Conservation (phyloP, 2,329 filamentous ascomycete species). For the Tolypocladium cylindrosporum region DNA sequence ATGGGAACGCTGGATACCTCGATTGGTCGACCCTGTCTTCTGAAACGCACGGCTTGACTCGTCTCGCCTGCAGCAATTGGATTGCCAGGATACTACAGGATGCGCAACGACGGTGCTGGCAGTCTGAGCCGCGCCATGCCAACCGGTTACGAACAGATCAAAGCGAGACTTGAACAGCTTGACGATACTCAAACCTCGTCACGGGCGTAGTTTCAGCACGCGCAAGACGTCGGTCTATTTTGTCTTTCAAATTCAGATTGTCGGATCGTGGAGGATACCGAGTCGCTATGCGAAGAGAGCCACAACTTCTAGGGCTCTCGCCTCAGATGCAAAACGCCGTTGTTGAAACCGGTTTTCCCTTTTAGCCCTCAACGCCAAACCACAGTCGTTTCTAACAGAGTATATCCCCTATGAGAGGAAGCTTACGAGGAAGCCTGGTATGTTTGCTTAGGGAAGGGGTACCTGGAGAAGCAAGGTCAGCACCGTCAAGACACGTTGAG, state of each 20-base stretch:
- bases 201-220: background rate
- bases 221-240: constrained; percentile 6
- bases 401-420: constrained; percentile 8
- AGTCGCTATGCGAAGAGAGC: constrained; percentile 23
- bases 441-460: constrained; percentile 72
- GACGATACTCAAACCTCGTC: background rate
- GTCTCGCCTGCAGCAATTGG: background rate
- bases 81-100: background rate
- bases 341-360: constrained; percentile 44
- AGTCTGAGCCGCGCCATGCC: background rate
- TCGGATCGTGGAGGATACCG: constrained; percentile 33
- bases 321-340: constrained; percentile 32
- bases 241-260: constrained; percentile 15
- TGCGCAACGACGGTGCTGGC: background rate
- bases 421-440: constrained; percentile 44
- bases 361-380: constrained; percentile 31
- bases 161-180: background rate
- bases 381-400: constrained; percentile 11
- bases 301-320: constrained; percentile 14
- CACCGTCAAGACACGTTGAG: background rate
- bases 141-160: background rate
- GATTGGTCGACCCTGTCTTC: background rate
- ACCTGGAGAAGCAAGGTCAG: constrained; percentile 36
- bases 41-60: background rate
- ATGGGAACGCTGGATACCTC: background rate